phyloP scores from a whole-genome alignment of 2,329 filamentous ascomycete species.

The Thelonectria rubi region DNA sequence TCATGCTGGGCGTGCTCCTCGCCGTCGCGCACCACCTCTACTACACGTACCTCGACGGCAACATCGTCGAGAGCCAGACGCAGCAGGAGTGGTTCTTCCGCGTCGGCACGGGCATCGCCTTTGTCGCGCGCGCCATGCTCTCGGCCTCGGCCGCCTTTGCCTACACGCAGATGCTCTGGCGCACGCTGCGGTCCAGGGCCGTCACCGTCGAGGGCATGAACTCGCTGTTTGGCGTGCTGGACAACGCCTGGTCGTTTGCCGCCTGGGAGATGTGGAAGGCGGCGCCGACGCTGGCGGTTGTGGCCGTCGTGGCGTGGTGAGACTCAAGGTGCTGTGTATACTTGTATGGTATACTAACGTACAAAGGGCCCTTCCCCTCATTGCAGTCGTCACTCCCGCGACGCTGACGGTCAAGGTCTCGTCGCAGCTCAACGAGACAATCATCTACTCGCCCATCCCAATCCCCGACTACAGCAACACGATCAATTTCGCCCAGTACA shows the following conservation, averaged over 20 bases:
- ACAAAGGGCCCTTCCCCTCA: constrained; percentile 7
- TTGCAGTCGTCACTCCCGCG: constrained; percentile 20
- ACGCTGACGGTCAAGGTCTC: neutral
- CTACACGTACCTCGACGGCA: neutral
- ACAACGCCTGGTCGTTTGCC: constrained; percentile 9
- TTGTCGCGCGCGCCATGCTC: neutral
- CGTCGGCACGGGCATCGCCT: constrained; percentile 20
- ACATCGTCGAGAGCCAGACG: neutral
- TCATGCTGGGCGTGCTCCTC: neutral
- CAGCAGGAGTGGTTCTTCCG: constrained; percentile 30
- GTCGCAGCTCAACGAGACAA: neutral
- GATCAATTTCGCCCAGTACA: neutral
- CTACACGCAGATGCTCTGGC: constrained; percentile 24
- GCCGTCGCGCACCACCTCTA: constrained; percentile 23
- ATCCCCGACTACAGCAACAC: neutral
- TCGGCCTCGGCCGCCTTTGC: constrained; percentile 18
- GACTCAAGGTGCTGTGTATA: neutral
- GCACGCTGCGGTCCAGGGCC: neutral
- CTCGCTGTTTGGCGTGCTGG: constrained; percentile 3
- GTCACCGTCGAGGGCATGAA: constrained; percentile 15
- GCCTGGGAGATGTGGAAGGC: constrained; percentile 14
- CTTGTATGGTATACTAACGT: neutral
- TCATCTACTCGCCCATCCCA: fast-evolving
- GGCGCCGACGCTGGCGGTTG: neutral
- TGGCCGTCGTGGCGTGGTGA: constrained; percentile 19